These are phyloP conservation scores for Calonectria montana DNA, from an alignment of 2,329 filamentous ascomycete genomes.

Conservation along the genomic window DNA sequence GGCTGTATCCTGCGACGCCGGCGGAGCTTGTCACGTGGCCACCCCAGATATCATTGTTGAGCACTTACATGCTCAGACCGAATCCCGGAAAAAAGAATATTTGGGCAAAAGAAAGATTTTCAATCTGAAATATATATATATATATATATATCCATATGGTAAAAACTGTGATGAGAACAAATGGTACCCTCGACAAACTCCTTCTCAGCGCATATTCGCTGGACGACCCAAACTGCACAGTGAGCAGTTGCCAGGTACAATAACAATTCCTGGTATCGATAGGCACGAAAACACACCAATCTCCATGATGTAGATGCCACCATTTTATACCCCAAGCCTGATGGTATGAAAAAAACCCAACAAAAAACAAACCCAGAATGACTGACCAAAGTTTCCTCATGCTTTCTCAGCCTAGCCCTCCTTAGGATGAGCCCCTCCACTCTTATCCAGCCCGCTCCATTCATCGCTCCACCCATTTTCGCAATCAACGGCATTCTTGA, in stretches of 20 bases:
- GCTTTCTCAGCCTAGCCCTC: constrained; percentile 36
- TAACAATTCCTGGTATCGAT: not conserved
- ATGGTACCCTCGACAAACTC: not conserved
- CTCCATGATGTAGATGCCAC: not conserved
- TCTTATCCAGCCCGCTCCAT: constrained; percentile 66
- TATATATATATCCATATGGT: not conserved
- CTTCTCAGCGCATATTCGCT: constrained; percentile 5
- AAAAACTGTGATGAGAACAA: not conserved
- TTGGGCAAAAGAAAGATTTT: not conserved
- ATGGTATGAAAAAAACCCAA: constrained; percentile 8
- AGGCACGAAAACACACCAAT: not conserved
- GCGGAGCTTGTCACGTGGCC: constrained; percentile 18
- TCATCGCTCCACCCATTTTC: constrained; percentile 50
- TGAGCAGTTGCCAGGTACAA: not conserved
- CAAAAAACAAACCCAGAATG: not conserved
- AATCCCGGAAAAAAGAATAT: not conserved
- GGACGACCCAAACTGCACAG: not conserved
- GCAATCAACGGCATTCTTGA: constrained; percentile 56
- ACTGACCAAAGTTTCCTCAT: constrained; percentile 9
- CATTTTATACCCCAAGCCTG: not conserved
- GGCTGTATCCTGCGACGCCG: not conserved
- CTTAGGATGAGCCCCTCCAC: constrained; percentile 57
- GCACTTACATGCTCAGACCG: not conserved
- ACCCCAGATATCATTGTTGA: not conserved
- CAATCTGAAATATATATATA: not conserved